Evolutionary conservation across 805 yeast genomes (phyloP), one percentile per base, ranked within the genome.

Genomic region (Lachancea kluyveri): DNA sequence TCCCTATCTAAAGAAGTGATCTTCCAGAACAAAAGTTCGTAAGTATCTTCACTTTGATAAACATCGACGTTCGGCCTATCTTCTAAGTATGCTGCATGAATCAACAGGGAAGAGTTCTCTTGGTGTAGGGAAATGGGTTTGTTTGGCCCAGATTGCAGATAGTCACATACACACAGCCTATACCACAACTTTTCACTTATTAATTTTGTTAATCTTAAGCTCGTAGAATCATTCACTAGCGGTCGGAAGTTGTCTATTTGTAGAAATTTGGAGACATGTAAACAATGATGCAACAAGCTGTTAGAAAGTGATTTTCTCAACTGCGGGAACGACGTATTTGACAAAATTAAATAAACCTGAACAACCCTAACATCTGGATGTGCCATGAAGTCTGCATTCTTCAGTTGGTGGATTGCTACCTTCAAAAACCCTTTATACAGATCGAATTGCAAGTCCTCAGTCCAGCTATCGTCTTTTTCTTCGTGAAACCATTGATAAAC

Each of bases 1-100:
- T 56, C 60, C 28, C 60, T 49, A n/a, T 56, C 59, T 6, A 56
- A 28, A 2, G 59, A 54, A 1, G 46, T 26, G 1, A 56, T 33
- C 24, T 54, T 56, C 61, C 61, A 56, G 21, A 37, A 40, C 2
- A 52, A 30, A 1, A 48, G 36, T 30, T 56, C 61, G 26, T 50
- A 51, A 24, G 37, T 44, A 11, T 48, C 54, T 18, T 54, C 59
- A 7, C 42, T 41, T 26, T 48, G 45, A 24, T 48, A 50, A 4
- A 48, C 42, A 35, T 55, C 55, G 4, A 41, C 35, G 19, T 33
- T 39, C 7, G 49, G 48, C 20, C 40, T 33, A 35, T 47, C 54
- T 32, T 30, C 22, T 26, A 46, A 36, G 19, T 41, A 46, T 4
- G 55, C 51, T 1, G 55, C 50, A 28, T 53, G 58, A 13, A 42